Percentiles rank a stretch among this genome's conserved stretches.
phyloP scores from a whole-genome alignment of 1,284 basidiomycete genomes.

The Flammula alnicola region DNA sequence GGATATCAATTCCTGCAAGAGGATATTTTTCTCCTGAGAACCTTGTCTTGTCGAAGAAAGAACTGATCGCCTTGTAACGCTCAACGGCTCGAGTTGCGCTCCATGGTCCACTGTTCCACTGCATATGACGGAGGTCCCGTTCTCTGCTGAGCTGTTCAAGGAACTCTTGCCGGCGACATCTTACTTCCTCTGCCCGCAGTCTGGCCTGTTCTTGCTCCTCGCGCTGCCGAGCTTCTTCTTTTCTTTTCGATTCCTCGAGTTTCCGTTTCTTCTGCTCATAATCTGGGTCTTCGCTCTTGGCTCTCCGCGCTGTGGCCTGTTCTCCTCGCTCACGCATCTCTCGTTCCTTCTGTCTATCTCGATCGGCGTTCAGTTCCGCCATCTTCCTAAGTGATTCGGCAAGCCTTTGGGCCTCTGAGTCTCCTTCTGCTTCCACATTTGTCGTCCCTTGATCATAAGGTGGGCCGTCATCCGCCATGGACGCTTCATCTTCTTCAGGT shows the following conservation, averaged over 20 bases:
- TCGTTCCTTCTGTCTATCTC: conserved; percentile 55
- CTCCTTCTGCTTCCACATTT: conserved; percentile 22
- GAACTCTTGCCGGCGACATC: conserved; percentile 34
- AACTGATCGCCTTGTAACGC: conserved; percentile 59
- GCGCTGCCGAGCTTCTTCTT: conserved; percentile 7
- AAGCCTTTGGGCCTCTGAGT: conserved; percentile 49
- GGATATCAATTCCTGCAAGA: conserved; percentile 61
- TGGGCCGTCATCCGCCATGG: neutral
- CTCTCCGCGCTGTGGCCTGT: conserved; percentile 26
- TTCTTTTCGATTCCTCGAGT: conserved; percentile 13
- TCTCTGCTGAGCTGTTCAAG: conserved; percentile 40
- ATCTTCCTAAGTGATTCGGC: conserved; percentile 71
- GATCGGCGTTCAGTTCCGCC: conserved; percentile 68
- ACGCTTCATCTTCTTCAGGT: conserved; percentile 16
- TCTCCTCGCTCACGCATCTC: conserved; percentile 30
- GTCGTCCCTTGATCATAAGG: neutral
- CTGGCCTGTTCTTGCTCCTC: conserved; percentile 24
- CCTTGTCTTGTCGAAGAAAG: conserved; percentile 64
- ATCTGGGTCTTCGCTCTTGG: conserved; percentile 21
- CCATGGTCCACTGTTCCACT: conserved; percentile 64
- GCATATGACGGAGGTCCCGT: conserved; percentile 45
- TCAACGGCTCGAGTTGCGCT: conserved; percentile 64
- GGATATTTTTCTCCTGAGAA: conserved; percentile 54
- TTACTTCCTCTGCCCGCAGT: conserved; percentile 30
- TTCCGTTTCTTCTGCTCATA: conserved; percentile 14